Evolutionary conservation across 495 filamentous ascomycete genomes (phyloP), one percentile per base, ranked within the genome.

Genomic region (Parathielavia appendiculata): DNA sequence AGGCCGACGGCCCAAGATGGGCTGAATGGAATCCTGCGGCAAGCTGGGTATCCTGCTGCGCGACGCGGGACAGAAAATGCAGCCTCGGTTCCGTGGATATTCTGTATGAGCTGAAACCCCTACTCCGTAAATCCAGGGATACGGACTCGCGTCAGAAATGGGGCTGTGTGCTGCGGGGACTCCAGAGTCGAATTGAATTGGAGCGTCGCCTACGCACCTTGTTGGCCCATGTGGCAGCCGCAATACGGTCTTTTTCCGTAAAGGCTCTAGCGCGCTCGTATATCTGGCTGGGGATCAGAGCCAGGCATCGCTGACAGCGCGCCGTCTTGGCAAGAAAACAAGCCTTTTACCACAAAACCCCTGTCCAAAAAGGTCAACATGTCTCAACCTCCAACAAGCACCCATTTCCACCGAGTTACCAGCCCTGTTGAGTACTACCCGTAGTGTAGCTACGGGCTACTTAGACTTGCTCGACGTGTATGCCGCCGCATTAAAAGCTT

Each of bases 91-190:
- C 12, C 11, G 11, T 17, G 26, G 16, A 1, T 55, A 35, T 46
- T 55, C 17, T 55, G 40, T 55, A 16, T 10, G n/a, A 8, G 38
- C 22, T 9, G 14, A n/a, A 11, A 20, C n/a, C 11, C 22, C 5
- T 30, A 5, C 23, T 11, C 51, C 36, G 22, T 30, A 34, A 44
- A 14, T 14, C 39, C 38, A 35, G 35, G 49, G 49, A 52, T 43
- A 1, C 20, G 5, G 49, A 39, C 8, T 17, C 9, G 34, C 10
- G 17, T 10, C 34, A 4, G 19, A 4, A 35, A 23, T 14, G 49
- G 34, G 41, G 53, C 53, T 56, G 53, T 56, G 41, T 56, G 41
- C 53, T 56, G 26, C 22, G 51, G 51, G 39, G 38, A 3, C 20
- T 3, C 12, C 30, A 7, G 32, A n/a, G n/a, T n/a, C n/a, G n/a